phyloP scores from a whole-genome alignment of 768 basidiomycete species.

The Guyanaporus albipodus region DNA sequence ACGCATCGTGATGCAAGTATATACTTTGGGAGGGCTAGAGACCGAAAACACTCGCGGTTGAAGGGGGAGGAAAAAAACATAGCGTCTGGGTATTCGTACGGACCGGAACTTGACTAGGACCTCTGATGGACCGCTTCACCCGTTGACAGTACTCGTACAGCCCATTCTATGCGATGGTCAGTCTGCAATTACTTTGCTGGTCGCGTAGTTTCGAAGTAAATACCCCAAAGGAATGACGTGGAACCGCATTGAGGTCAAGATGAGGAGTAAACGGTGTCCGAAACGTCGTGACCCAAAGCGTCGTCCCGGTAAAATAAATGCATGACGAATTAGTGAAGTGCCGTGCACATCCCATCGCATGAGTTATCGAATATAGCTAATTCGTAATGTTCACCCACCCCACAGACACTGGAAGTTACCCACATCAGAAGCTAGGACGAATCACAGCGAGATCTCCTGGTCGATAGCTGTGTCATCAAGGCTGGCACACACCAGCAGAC shows the following conservation, averaged over 20 bases:
- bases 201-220: slow-evolving; percentile 71
- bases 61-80: slow-evolving; percentile 82
- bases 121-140: slow-evolving; percentile 78
- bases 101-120: slow-evolving; percentile 79
- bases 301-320: slow-evolving; percentile 25
- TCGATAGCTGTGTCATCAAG: slow-evolving; percentile 46
- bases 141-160: slow-evolving; percentile 71
- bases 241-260: slow-evolving; percentile 82
- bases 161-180: slow-evolving; percentile 36
- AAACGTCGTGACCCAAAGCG: too few relatives aligned
- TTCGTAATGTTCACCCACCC: slow-evolving; percentile 68
- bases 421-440: slow-evolving; percentile 57
- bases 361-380: slow-evolving; percentile 36
- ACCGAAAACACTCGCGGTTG: slow-evolving; percentile 91
- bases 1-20: neutral
- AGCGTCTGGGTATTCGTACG: slow-evolving; percentile 67
- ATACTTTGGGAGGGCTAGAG: slow-evolving; percentile 63
- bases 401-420: slow-evolving; percentile 52
- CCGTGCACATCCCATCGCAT: slow-evolving; percentile 36
- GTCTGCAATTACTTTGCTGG: slow-evolving; percentile 76
- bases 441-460: slow-evolving; percentile 87
- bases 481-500: slow-evolving; percentile 2
- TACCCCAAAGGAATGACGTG: slow-evolving; percentile 78
- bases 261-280: slow-evolving; percentile 69
- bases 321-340: too few relatives aligned